Percentiles rank a stretch among this genome's conserved stretches.
phyloP scores from a whole-genome alignment of 352 stramenopile genomes.

The Phytophthora sp. region DNA sequence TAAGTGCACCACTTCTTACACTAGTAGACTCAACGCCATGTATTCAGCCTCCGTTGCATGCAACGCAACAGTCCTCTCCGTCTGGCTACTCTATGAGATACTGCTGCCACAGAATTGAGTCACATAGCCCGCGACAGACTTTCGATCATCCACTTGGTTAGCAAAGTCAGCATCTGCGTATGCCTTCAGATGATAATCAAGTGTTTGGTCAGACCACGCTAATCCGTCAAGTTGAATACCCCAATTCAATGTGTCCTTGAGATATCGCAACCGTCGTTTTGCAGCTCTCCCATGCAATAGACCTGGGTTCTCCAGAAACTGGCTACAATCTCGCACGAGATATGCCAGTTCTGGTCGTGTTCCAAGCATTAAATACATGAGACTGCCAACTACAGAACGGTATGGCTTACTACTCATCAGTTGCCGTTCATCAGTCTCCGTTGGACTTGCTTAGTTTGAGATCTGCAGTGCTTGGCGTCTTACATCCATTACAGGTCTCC shows the following conservation, averaged over 20 bases:
- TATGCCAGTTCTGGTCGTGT: conserved; percentile 22
- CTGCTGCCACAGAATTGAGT: conserved; percentile 23
- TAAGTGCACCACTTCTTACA: conserved; percentile 33
- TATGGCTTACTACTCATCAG: conserved; percentile 14
- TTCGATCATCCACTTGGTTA: conserved; percentile 25
- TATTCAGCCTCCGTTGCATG: conserved; percentile 32
- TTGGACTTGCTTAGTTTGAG: conserved; percentile 29
- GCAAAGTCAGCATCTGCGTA: conserved; percentile 32
- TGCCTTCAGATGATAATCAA: conserved; percentile 12
- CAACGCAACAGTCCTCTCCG: conserved; percentile 30
- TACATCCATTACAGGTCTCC: conserved; percentile 25
- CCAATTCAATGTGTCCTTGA: conserved; percentile 11
- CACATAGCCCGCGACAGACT: conserved; percentile 28
- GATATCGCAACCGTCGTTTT: conserved; percentile 18
- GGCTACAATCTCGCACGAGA: conserved; percentile 21
- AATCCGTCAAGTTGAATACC: conserved; percentile 9
- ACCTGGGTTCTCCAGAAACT: conserved; percentile 25
- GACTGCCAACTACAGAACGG: conserved; percentile 1
- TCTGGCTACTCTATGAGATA: conserved; percentile 29
- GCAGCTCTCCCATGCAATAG: conserved; percentile 21
- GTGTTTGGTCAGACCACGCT: neutral
- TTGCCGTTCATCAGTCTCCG: neutral
- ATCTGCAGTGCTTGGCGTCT: conserved; percentile 11
- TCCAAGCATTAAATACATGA: conserved; percentile 29
- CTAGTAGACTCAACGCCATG: conserved; percentile 28